A percentile compares a stretch with the other conserved stretches of the same genome.
Conservation (phyloP, 441 rosid species). For the Pelargonium cotyledonis region DNA sequence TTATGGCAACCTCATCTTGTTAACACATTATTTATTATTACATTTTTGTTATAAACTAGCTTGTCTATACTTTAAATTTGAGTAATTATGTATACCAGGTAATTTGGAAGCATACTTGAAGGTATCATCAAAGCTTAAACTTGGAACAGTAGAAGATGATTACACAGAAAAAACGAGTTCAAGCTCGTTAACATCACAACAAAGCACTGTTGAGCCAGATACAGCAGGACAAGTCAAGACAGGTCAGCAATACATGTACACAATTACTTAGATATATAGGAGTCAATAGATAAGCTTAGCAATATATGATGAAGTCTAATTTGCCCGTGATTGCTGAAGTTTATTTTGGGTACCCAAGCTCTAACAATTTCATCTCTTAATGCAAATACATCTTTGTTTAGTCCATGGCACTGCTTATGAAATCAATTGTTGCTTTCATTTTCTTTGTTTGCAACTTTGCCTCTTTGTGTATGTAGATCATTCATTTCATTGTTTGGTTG, state of each 20-base stretch:
- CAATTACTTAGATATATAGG: not conserved
- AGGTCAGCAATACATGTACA: constrained; percentile 43
- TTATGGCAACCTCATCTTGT: no score
- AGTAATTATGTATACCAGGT: constrained; percentile 36
- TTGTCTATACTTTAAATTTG: not conserved
- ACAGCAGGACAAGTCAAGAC: constrained; percentile 50
- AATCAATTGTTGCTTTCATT: not conserved
- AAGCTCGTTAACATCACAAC: constrained; percentile 35
- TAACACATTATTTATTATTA: not conserved
- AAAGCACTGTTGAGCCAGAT: constrained; percentile 42
- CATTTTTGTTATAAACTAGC: not conserved
- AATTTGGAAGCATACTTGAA: constrained; percentile 65
- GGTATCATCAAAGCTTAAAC: constrained; percentile 72
- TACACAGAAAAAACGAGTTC: constrained; percentile 30
- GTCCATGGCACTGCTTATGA: not conserved
- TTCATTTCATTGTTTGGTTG: not conserved
- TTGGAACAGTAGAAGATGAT: constrained; percentile 61
- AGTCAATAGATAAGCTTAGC: not conserved
- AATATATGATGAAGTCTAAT: not conserved
- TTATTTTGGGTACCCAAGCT: not conserved
- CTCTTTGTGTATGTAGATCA: no score
- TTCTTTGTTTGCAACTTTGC: not conserved
- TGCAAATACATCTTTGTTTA: not conserved
- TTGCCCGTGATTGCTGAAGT: not conserved
- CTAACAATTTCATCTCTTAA: not conserved